These are phyloP conservation scores for Telopea speciosissima DNA, from an alignment of 177 flowering plant genomes.

Conservation along the genomic window DNA sequence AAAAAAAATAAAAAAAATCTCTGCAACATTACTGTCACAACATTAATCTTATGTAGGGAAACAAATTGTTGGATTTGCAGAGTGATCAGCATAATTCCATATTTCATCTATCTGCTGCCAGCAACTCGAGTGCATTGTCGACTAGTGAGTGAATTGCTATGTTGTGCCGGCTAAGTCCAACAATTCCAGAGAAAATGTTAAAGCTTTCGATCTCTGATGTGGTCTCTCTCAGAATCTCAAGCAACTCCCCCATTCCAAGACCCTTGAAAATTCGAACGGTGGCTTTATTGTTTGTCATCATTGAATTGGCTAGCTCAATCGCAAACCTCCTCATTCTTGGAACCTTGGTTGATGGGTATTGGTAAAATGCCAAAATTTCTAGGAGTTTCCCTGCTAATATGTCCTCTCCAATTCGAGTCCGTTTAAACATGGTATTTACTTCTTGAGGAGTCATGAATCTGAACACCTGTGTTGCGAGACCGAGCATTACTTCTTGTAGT, in stretches of 20 bases:
- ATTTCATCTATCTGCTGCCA: constrained; percentile 14
- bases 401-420: constrained; percentile 35
- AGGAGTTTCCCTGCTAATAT: constrained; percentile 47
- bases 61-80: neutral
- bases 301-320: constrained; percentile 75
- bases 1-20: too few relatives aligned
- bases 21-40: too few relatives aligned
- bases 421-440: constrained; percentile 33
- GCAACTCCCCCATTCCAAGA: constrained; percentile 58
- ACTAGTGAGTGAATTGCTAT: constrained; percentile 59
- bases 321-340: constrained; percentile 80
- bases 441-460: constrained; percentile 49
- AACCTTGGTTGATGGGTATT: constrained; percentile 47
- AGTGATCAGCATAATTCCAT: constrained; percentile 27
- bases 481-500: constrained; percentile 83
- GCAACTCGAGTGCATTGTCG: constrained; percentile 48
- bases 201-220: constrained; percentile 85
- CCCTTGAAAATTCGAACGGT: constrained; percentile 39
- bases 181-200: constrained; percentile 81
- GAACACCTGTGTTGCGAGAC: constrained; percentile 65
- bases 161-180: constrained; percentile 62
- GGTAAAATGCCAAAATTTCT: constrained; percentile 42
- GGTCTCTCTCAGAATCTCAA: constrained; percentile 60
- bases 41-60: constrained; percentile 28
- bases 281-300: constrained; percentile 54